Conservation (phyloP, 108 stramenopile species). For the Mayamaea pseudoterrestris region DNA sequence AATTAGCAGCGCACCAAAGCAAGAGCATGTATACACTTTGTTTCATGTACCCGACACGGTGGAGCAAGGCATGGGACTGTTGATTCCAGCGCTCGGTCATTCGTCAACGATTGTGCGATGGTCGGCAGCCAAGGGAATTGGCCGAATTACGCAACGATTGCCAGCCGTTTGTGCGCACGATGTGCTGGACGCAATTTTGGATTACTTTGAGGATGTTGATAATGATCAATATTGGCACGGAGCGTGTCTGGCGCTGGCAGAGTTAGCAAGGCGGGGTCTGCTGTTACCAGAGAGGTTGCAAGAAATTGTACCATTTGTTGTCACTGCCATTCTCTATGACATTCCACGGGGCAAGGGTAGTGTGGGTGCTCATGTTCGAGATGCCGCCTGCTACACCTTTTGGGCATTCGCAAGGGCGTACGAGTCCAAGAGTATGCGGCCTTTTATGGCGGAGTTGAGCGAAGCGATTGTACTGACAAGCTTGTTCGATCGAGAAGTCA, state of each 20-base stretch:
- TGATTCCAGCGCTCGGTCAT: slow-evolving; percentile 69
- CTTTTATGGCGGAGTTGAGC: slow-evolving; percentile 56
- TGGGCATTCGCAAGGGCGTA: slow-evolving; percentile 99
- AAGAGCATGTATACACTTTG: not conserved
- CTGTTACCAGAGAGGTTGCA: slow-evolving; percentile 77
- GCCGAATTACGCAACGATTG: slow-evolving; percentile 87
- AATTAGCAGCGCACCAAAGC: too few species aligned
- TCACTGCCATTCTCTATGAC: slow-evolving; percentile 81
- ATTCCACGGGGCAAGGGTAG: slow-evolving; percentile 76
- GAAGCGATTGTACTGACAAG: slow-evolving; percentile 76
- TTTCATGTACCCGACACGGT: slow-evolving; percentile 85
- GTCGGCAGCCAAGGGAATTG: slow-evolving; percentile 97
- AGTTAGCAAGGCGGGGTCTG: slow-evolving; percentile 91
- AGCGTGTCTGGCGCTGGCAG: slow-evolving; percentile 90
- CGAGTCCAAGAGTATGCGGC: slow-evolving; percentile 59
- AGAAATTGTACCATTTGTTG: slow-evolving; percentile 78
- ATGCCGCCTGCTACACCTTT: slow-evolving; percentile 96
- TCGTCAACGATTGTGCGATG: slow-evolving; percentile 92
- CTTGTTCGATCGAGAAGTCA: slow-evolving; percentile 95
- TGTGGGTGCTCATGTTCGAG: slow-evolving; percentile 94
- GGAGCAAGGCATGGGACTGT: slow-evolving; percentile 90
- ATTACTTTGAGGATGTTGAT: slow-evolving; percentile 56
- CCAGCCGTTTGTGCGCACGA: slow-evolving; percentile 88
- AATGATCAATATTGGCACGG: slow-evolving; percentile 94
- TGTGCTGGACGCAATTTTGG: slow-evolving; percentile 86